Conservation (phyloP, 73 alveolate genomes). For the Paramecium bursaria region DNA sequence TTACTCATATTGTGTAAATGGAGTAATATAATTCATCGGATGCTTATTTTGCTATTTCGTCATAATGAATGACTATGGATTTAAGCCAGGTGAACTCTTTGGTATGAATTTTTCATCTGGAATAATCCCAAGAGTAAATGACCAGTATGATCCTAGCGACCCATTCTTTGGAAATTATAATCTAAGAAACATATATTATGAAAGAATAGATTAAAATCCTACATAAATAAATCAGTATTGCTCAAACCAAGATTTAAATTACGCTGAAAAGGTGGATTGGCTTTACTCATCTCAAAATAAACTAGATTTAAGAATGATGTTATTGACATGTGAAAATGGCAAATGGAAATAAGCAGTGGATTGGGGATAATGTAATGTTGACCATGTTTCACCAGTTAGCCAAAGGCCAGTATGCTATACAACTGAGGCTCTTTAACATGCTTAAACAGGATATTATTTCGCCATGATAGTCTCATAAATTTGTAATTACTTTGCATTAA, state of each 20-base stretch:
- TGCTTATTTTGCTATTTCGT: no score
- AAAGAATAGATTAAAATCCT: neutral
- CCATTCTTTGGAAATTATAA: neutral
- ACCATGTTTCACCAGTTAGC: slow-evolving; percentile 59
- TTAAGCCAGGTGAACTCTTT: slow-evolving; percentile 11
- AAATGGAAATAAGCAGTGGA: slow-evolving; percentile 15
- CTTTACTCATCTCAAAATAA: slow-evolving; percentile 47
- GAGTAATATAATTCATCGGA: no score
- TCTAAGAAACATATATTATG: neutral
- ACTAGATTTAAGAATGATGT: slow-evolving; percentile 77
- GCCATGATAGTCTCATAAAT: slow-evolving; percentile 81
- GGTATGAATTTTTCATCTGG: neutral
- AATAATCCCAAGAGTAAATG: neutral
- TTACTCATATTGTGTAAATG: slow-evolving; percentile 78
- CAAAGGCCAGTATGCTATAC: slow-evolving; percentile 80
- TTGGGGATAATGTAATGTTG: slow-evolving; percentile 81
- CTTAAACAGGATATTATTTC: slow-evolving; percentile 85
- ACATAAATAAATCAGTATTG: neutral
- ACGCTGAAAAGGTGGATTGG: slow-evolving; percentile 69
- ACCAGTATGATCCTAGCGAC: neutral
- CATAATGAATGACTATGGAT: slow-evolving; percentile 55
- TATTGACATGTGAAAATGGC: slow-evolving; percentile 9
- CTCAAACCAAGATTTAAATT: neutral
- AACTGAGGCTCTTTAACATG: slow-evolving; percentile 92
- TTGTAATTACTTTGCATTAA: slow-evolving; percentile 81